Evolutionary conservation across 73 alveolate genomes (phyloP), one percentile per base, ranked within the genome.

Genomic region (Paramecium pentaurelia): DNA sequence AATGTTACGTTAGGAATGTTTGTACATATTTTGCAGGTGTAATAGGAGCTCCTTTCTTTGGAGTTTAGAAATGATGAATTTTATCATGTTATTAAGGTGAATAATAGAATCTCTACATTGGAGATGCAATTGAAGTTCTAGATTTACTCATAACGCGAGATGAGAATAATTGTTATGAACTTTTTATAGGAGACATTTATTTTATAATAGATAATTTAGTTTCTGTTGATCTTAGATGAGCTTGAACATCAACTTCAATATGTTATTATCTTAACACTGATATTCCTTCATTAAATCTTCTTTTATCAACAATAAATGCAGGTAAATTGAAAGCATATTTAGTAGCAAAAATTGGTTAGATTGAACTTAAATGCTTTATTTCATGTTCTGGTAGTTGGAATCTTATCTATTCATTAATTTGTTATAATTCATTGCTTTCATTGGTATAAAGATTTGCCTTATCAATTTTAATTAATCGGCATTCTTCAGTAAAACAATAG

Each of bases 271-370:
- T 64, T 64, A 64, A 32, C 8, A 64, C 28, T 5, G 84, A 64
- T 32, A 64, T 64, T 6, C 49, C 84, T 64, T 64, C 84, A 64
- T 64, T 64, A 34, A 64, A 64, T 64, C 84, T 64, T 64, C 84
- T 6, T 34, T 64, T 64, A 28, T 64, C 84, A 28, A 64, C 84
- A 12, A 32, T 34, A 9, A 64, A 64, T 1, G 84, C 47, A 7
- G 84, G 84, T 14, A 64, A 64, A 64, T 64, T 64, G 28, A 32
- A 64, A 12, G 84, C 36, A 64, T 64, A 64, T 14, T 64, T 64
- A 14, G 27, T 32, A 32, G 42, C 9, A 28, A 64, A 8, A 32
- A 32, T 32, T 3, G 84, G 84, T 32, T 32, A 12, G 9, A 64
- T 64, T 11, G 84, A 28, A 64, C 84, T 64, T 32, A 64, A 34